Percentiles rank a stretch among this genome's conserved stretches.
Conservation (phyloP, 2,329 filamentous ascomycete species). For the Aspergillus ochraceoroseus region DNA sequence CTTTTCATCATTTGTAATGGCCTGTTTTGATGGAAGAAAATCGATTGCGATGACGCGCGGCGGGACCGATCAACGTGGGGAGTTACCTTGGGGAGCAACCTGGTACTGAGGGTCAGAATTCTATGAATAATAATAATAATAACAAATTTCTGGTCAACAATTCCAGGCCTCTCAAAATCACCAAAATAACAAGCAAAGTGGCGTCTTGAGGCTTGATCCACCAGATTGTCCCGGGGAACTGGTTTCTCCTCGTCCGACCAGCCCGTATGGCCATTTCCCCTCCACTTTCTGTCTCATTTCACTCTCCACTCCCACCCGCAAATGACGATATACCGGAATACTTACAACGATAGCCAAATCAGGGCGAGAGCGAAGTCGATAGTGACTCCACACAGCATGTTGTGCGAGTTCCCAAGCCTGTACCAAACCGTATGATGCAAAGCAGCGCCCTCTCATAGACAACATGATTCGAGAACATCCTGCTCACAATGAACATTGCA, state of each 20-base stretch:
- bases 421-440: constrained; percentile 7
- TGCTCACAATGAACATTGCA: no score
- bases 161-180: no score
- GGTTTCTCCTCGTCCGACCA: constrained; percentile 5
- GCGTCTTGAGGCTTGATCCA: constrained; percentile 3
- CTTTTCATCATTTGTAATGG: no score
- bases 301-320: not conserved
- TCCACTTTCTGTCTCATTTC: not conserved
- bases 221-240: not conserved
- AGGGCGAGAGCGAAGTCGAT: not conserved
- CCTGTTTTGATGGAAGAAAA: no score
- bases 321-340: not conserved
- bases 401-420: constrained; percentile 1
- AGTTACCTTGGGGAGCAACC: constrained; percentile 5
- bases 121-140: not conserved
- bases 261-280: constrained; percentile 3
- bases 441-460: not conserved
- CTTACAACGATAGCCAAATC: constrained; percentile 2
- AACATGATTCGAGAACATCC: not conserved
- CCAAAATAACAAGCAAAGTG: constrained; percentile 7
- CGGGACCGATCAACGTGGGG: constrained; percentile 2
- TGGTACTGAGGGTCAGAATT: no score
- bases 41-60: no score
- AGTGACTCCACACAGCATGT: constrained; percentile 7
- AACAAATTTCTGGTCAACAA: no score